These are phyloP conservation scores for Colletotrichum echinochloae DNA, from an alignment of 2,329 filamentous ascomycete species.

Conservation along the genomic window DNA sequence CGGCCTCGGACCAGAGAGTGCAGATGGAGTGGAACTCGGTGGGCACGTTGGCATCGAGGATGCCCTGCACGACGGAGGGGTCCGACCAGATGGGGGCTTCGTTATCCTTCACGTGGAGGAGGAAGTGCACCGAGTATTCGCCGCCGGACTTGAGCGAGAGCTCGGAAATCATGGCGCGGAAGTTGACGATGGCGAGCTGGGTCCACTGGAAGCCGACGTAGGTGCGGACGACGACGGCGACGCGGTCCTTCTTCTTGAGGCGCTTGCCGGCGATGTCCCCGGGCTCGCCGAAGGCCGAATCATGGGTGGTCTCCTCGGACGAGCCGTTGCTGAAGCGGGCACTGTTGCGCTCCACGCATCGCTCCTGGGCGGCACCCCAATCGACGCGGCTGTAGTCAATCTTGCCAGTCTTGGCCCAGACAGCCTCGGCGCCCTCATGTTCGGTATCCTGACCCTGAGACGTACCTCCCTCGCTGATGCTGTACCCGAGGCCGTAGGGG, in stretches of 20 bases:
- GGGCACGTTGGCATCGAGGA: constrained; percentile 75
- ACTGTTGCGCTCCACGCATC: constrained; percentile 70
- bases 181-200: constrained; percentile 80
- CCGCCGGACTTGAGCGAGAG: constrained; percentile 81
- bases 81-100: constrained; percentile 86
- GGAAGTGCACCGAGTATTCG: constrained; percentile 85
- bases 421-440: constrained; percentile 70
- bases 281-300: constrained; percentile 20
- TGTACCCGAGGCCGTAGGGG: constrained; percentile 89
- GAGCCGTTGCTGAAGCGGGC: constrained; percentile 67
- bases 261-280: constrained; percentile 37
- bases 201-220: constrained; percentile 86
- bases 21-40: constrained; percentile 84
- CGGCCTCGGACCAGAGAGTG: constrained; percentile 85
- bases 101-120: constrained; percentile 86
- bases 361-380: constrained; percentile 66
- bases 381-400: constrained; percentile 68
- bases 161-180: constrained; percentile 85
- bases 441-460: constrained; percentile 81
- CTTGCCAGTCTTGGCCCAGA: constrained; percentile 67
- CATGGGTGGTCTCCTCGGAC: constrained; percentile 43
- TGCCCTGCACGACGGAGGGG: constrained; percentile 75
- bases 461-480: constrained; percentile 75
- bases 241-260: constrained; percentile 66
- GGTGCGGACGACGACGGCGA: constrained; percentile 82